Evolutionary conservation across 2,329 filamentous ascomycete species (phyloP).

Genomic region (Penicillium sp.): DNA sequence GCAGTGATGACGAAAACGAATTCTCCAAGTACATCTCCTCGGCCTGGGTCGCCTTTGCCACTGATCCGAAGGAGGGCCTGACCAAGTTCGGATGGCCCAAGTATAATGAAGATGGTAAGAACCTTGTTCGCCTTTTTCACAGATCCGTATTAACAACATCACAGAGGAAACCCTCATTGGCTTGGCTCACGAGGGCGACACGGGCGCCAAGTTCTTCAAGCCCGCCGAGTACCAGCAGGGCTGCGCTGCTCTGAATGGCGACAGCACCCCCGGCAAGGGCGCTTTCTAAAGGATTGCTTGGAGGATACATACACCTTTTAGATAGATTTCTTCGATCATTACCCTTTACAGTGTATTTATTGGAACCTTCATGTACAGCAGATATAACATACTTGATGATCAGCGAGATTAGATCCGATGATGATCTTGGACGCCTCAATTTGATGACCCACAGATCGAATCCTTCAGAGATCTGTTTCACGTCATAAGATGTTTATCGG

Average conservation of each 20-base stretch:
- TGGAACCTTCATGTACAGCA: no score
- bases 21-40: conserved; percentile 38
- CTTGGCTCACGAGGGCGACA: conserved; percentile 18
- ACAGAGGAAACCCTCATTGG: conserved; percentile 22
- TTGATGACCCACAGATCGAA: no score
- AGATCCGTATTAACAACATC: not conserved
- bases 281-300: conserved; percentile 19
- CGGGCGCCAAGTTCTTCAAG: conserved; percentile 10
- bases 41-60: conserved; percentile 41
- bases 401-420: no score
- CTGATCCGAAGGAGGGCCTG: conserved; percentile 36
- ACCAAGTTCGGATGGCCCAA: conserved; percentile 36
- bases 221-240: conserved; percentile 15
- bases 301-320: no score
- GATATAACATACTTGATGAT: no score
- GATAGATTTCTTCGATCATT: no score
- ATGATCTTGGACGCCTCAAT: no score
- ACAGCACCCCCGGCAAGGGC: conserved; percentile 19
- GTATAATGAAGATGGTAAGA: conserved; percentile 24
- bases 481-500: no score
- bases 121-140: not conserved
- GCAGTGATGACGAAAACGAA: conserved; percentile 26
- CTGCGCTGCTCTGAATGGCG: conserved; percentile 19
- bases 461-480: no score
- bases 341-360: no score